Evolutionary conservation across 78 protist species (phyloP).

Genomic region (Dictyostelium firmibasis): DNA sequence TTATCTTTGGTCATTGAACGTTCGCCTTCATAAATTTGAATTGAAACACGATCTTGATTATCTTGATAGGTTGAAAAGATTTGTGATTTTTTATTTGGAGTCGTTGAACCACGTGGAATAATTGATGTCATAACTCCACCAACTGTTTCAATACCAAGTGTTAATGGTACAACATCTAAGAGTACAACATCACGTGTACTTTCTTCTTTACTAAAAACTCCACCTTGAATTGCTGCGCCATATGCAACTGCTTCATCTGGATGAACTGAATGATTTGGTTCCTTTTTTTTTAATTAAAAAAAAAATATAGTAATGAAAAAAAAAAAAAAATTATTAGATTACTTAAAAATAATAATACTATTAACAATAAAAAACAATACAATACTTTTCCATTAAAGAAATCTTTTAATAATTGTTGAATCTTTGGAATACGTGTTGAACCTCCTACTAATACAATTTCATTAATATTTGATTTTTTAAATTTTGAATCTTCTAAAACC

Average conservation of each 20-base stretch:
- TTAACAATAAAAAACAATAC: conserved; percentile 13
- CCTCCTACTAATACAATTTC: conserved; percentile 99
- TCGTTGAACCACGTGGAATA: conserved; percentile 91
- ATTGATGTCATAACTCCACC: conserved; percentile 96
- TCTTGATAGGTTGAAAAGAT: conserved; percentile 74
- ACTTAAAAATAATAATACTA: no score
- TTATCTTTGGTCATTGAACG: conserved; percentile 72
- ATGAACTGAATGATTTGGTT: conserved; percentile 90
- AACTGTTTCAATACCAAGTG: conserved; percentile 96
- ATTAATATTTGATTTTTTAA: conserved; percentile 92
- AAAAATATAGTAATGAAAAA: no score
- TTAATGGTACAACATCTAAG: conserved; percentile 94
- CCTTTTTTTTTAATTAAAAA: no score
- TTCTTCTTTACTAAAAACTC: neutral
- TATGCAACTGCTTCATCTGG: conserved; percentile 99
- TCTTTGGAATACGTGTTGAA: conserved; percentile 98
- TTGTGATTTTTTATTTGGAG: conserved; percentile 91
- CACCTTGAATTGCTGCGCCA: conserved; percentile 98
- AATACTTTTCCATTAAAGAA: conserved; percentile 96
- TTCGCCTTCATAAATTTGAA: conserved; percentile 93
- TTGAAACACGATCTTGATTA: conserved; percentile 79
- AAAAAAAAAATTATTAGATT: no score
- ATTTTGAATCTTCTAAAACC: conserved; percentile 93
- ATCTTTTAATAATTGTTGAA: conserved; percentile 92
- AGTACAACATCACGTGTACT: conserved; percentile 80